Base-by-base conservation (phyloP, 345 rosid genomes). In the Brassica cretica region DNA sequence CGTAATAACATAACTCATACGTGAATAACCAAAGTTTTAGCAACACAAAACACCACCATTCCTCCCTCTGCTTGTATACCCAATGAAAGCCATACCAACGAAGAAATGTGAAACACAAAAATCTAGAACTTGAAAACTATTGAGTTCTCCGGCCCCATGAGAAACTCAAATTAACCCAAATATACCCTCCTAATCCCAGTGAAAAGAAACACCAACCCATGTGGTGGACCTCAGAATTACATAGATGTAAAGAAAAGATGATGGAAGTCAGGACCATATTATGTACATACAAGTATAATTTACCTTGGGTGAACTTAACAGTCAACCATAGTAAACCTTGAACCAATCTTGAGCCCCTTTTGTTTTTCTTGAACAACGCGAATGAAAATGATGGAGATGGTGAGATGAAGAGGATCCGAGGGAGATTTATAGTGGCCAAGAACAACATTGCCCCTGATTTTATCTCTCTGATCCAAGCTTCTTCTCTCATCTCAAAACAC, bases 371-470 rank as follows among this genome's bases (percentile, higher is more conserved):
- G 86, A 63, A 61, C 82, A 81, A 76, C 41, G 33, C 29, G 10
- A 64, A 53, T 21, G 78, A 64, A 65, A 81, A 80, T 71, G 82
- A 82, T 63, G 78, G 81, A 74, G 83, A 76, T 76, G 83, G 87
- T 85, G 92, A 88, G 84, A 85, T 82, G 87, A 91, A 87, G 81
- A 80, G 92, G 98, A 89, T 93, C 98, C 89, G 98, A 91, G 93
- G 95, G 88, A 80, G 76, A 90, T 87, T 88, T 89, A 85, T 94
- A 86, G 89, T 86, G 89, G 70, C 89, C 84, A 89, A n/a, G 46
- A 70, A 53, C 19, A 76, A 68, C 37, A 37, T 73, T 32, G 33
- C 60, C 37, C 63, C 49, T 77, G 87, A 88, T 89, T 87, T 86
- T 91, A 90, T 84, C 94, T 56, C 91, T 89, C 97, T 88, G 96